Evolutionary conservation across 371 early-diverging fungal genomes (phyloP).

Genomic region (Dinochytrium kinnereticum): DNA sequence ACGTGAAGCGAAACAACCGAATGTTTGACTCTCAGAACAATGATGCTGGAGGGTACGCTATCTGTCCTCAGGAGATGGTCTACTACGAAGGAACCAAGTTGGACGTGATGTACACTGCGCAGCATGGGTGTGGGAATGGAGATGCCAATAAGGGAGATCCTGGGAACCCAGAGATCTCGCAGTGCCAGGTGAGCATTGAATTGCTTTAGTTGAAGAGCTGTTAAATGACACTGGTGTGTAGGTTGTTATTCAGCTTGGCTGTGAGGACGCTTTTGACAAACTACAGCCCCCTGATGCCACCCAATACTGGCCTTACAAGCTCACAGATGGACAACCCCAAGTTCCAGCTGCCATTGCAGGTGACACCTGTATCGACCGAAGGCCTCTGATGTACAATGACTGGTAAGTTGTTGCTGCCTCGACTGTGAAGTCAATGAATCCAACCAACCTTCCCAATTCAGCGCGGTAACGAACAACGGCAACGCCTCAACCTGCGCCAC

Average conservation of each 20-base stretch:
- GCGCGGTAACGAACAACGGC: constrained; percentile 39
- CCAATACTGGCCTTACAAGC: constrained; percentile 6
- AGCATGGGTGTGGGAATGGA: constrained; percentile 5
- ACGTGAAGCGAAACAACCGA: constrained; percentile 33
- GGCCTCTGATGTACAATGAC: constrained; percentile 8
- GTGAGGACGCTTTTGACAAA: constrained; percentile 12
- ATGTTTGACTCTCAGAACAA: constrained; percentile 51
- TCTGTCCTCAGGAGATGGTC: constrained; percentile 19
- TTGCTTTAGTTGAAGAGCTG: neutral
- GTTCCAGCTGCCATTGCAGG: constrained; percentile 1
- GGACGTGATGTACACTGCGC: constrained; percentile 7
- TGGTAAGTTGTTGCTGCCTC: neutral
- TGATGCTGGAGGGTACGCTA: constrained; percentile 40
- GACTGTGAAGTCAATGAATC: no score
- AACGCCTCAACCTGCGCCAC: constrained; percentile 30
- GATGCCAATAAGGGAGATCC: neutral
- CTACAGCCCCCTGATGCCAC: neutral
- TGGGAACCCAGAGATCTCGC: constrained; percentile 1
- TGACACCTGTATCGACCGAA: neutral
- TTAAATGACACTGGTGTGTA: neutral
- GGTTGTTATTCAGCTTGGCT: constrained; percentile 32
- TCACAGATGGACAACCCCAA: neutral
- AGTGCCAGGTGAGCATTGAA: constrained; percentile 12
- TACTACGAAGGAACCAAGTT: constrained; percentile 30
- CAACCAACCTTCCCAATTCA: no score